These are phyloP conservation scores for Boletus subparvulus DNA, from an alignment of 768 basidiomycete genomes.

Conservation along the genomic window DNA sequence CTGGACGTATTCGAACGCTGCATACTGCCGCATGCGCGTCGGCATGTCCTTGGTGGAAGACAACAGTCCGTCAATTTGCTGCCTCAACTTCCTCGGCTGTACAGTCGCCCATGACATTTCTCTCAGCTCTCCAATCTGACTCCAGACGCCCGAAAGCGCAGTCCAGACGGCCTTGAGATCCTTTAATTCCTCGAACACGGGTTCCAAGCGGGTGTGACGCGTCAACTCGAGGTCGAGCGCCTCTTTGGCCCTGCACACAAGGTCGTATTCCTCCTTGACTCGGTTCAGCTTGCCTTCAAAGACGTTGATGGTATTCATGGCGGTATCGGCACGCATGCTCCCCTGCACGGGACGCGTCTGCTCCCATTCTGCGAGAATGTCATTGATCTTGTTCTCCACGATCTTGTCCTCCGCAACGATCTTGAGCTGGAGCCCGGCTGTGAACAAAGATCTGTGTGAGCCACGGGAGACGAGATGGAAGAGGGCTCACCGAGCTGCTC, in stretches of 20 bases:
- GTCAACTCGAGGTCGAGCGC: constrained; percentile 91
- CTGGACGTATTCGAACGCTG: constrained; percentile 97
- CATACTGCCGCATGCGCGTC: constrained; percentile 97
- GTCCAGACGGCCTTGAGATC: constrained; percentile 99
- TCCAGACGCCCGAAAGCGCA: constrained; percentile 96
- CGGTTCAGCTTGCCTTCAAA: constrained; percentile 90
- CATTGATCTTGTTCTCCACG: constrained; percentile 92
- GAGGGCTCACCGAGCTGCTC: constrained; percentile 84
- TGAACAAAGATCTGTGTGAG: constrained; percentile 2
- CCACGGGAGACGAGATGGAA: background rate
- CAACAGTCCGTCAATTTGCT: constrained; percentile 88
- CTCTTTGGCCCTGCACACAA: constrained; percentile 94
- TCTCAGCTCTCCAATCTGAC: constrained; percentile 82
- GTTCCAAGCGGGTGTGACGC: constrained; percentile 87
- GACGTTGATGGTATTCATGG: constrained; percentile 93
- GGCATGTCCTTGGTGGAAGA: constrained; percentile 99
- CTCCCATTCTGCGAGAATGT: constrained; percentile 92
- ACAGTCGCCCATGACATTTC: constrained; percentile 91
- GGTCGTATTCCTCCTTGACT: constrained; percentile 92
- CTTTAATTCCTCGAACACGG: constrained; percentile 91
- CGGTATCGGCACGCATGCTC: constrained; percentile 92
- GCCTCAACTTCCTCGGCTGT: constrained; percentile 91
- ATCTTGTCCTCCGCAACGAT: constrained; percentile 99
- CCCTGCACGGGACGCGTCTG: constrained; percentile 95
- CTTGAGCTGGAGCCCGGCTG: constrained; percentile 97